Evolutionary conservation across 352 stramenopile genomes (phyloP).

Genomic region (Saprolegnia diclina): DNA sequence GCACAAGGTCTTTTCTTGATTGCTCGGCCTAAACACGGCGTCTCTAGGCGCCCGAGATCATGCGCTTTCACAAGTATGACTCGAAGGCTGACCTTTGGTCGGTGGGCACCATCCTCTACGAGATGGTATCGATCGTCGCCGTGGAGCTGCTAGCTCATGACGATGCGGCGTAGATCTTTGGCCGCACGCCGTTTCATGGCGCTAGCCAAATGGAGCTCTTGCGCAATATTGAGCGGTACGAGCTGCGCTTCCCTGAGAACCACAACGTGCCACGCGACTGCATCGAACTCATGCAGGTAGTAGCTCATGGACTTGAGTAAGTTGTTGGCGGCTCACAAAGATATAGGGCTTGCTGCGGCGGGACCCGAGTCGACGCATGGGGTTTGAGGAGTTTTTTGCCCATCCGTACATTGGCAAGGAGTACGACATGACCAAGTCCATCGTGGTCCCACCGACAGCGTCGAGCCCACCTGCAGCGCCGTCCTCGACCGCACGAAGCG

Average conservation of each 20-base stretch:
- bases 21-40: neutral
- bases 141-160: neutral
- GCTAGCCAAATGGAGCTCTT: slow-evolving; percentile 94
- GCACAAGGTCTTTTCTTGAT: neutral
- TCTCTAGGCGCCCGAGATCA: slow-evolving; percentile 88
- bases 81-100: slow-evolving; percentile 96
- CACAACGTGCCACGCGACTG: slow-evolving; percentile 77
- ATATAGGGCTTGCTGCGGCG: slow-evolving; percentile 72
- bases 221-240: slow-evolving; percentile 89
- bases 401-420: slow-evolving; percentile 49
- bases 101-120: slow-evolving; percentile 93
- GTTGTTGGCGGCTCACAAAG: too few species aligned
- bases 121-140: slow-evolving; percentile 59
- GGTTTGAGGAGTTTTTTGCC: slow-evolving; percentile 90
- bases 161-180: slow-evolving; percentile 42
- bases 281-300: slow-evolving; percentile 62
- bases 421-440: neutral
- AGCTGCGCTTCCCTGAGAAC: slow-evolving; percentile 79
- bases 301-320: neutral
- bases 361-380: slow-evolving; percentile 76
- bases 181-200: slow-evolving; percentile 89
- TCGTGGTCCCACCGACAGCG: neutral
- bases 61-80: slow-evolving; percentile 93
- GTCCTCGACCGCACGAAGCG: neutral
- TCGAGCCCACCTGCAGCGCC: neutral